A percentile compares a stretch with the other conserved stretches of the same genome.
Evolutionary conservation across 768 basidiomycete genomes (phyloP).

Genomic region (Boletus sp.): DNA sequence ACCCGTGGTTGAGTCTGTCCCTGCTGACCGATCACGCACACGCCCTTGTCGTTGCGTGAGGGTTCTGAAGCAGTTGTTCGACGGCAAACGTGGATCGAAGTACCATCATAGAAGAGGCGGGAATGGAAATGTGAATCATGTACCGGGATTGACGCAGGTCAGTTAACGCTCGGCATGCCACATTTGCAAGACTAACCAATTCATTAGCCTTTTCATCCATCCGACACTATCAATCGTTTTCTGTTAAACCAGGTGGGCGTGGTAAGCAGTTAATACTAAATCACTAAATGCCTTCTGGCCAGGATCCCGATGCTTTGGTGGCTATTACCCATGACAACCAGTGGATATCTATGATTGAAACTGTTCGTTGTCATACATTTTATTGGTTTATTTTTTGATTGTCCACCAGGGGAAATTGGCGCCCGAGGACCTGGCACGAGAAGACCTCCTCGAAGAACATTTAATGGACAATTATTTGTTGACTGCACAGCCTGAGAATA

Average conservation of each 20-base stretch:
- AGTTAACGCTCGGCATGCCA: neutral
- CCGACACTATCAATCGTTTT: neutral
- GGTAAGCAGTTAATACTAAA: neutral
- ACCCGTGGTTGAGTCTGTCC: neutral
- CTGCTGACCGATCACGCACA: neutral
- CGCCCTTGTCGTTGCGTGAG: neutral
- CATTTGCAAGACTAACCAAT: neutral
- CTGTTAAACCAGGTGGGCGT: neutral
- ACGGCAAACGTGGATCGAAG: neutral
- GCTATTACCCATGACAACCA: slow-evolving; percentile 7
- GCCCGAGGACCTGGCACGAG: neutral
- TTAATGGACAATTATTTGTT: neutral
- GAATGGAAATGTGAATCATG: neutral
- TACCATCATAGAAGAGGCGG: neutral
- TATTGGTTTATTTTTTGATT: neutral
- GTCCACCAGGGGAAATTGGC: neutral
- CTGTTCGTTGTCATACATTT: neutral
- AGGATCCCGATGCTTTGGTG: neutral
- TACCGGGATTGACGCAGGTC: neutral
- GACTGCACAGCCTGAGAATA: neutral
- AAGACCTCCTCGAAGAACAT: neutral
- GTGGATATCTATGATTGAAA: neutral
- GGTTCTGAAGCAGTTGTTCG: neutral
- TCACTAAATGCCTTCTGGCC: neutral
- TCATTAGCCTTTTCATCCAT: neutral